Conservation (phyloP, 495 filamentous ascomycete species). For the Neurospora sp. region DNA sequence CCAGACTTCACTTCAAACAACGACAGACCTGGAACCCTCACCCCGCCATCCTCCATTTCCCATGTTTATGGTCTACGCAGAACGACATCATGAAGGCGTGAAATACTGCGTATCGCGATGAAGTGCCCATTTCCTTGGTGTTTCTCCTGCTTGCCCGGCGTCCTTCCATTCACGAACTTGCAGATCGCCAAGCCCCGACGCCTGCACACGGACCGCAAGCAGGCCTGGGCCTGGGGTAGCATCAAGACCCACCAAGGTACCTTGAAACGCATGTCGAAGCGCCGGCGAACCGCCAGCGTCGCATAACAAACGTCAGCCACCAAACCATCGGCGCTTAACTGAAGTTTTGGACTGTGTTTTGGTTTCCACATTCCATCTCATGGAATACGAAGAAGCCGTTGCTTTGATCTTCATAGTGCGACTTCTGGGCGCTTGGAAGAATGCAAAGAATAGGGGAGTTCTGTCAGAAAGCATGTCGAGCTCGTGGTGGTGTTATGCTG, state of each 20-base stretch:
- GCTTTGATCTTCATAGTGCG: neutral
- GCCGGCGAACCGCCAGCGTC: neutral
- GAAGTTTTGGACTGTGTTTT: neutral
- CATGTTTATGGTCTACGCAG: too few species aligned
- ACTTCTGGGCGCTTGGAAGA: slow-evolving; percentile 8
- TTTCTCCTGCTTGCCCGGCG: neutral
- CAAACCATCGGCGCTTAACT: neutral
- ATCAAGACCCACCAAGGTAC: neutral
- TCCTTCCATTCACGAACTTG: too few species aligned
- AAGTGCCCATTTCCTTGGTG: neutral
- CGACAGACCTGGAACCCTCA: neutral
- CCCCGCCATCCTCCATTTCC: too few species aligned
- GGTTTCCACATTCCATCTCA: neutral
- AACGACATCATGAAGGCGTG: too few species aligned
- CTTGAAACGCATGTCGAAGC: neutral
- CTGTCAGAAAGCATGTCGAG: neutral
- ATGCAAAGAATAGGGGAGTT: neutral
- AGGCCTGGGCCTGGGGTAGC: neutral
- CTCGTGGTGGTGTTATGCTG: neutral
- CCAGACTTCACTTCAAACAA: too few species aligned
- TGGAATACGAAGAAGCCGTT: neutral
- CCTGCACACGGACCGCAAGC: neutral
- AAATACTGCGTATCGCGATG: too few species aligned
- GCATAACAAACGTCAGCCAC: neutral
- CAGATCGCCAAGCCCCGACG: neutral